Evolutionary conservation across 83 land plant species (phyloP).

Genomic region (Picea abies): DNA sequence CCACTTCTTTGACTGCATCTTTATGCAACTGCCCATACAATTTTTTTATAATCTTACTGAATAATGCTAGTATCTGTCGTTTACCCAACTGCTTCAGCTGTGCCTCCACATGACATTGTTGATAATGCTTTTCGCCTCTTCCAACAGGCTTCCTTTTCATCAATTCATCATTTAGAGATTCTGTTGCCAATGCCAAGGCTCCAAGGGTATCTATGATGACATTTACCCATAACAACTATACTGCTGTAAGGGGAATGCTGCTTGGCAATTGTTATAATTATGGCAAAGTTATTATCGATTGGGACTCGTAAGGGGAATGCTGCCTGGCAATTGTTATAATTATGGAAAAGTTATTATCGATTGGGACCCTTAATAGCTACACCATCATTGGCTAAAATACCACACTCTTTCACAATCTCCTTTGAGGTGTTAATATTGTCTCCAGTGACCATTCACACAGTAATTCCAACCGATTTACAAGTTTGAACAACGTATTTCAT

Average conservation of each 20-base stretch:
- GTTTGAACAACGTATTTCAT: constrained; percentile 71
- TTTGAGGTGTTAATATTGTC: constrained; percentile 85
- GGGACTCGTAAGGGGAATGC: no score
- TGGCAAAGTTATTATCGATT: no score
- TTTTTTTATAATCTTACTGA: constrained; percentile 38
- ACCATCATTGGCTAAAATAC: constrained; percentile 86
- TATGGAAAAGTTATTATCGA: neutral
- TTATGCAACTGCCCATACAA: constrained; percentile 63
- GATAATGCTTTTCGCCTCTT: no score
- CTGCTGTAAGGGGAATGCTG: constrained; percentile 85
- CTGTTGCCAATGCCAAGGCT: constrained; percentile 88
- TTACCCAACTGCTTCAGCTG: constrained; percentile 58
- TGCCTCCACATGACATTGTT: constrained; percentile 56
- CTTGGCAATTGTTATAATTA: no score
- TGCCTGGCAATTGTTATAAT: constrained; percentile 10
- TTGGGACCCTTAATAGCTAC: constrained; percentile 82
- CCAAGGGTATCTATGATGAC: constrained; percentile 94
- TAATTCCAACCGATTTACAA: constrained; percentile 67
- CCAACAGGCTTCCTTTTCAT: no score
- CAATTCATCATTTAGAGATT: constrained; percentile 48
- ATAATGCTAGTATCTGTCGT: constrained; percentile 58
- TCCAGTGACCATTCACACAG: constrained; percentile 89
- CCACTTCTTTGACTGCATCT: constrained; percentile 59
- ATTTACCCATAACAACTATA: constrained; percentile 89
- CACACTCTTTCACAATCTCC: constrained; percentile 92